Conservation (phyloP, 345 rosid genomes). For the Melaleuca alternifolia region DNA sequence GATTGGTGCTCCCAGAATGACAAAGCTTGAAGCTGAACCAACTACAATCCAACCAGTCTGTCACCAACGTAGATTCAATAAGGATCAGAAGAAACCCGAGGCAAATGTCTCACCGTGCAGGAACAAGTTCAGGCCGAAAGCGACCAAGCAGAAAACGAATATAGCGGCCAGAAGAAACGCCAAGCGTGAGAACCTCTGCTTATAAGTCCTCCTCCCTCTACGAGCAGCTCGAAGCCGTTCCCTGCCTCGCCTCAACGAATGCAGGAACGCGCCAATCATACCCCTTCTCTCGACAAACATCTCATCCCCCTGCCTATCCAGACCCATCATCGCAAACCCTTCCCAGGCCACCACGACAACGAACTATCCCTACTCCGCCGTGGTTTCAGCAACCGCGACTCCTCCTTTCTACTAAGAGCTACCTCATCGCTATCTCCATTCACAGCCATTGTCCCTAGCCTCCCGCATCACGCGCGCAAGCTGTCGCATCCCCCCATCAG, state of each 20-base stretch:
- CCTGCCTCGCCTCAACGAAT: neutral
- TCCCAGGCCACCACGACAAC: neutral
- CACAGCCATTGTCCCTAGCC: neutral
- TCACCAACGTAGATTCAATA: neutral
- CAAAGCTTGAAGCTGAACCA: neutral
- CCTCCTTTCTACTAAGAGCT: neutral
- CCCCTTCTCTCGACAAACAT: neutral
- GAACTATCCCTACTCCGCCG: neutral
- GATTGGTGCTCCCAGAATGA: neutral
- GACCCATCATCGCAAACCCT: neutral
- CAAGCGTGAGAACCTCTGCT: constrained; percentile 14
- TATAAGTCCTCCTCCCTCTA: neutral
- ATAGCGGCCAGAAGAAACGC: constrained; percentile 31
- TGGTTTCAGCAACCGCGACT: neutral
- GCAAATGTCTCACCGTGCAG: constrained; percentile 42
- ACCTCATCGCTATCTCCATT: neutral
- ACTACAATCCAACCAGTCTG: neutral
- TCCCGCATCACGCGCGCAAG: neutral
- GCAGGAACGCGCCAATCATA: neutral
- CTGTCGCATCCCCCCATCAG: neutral
- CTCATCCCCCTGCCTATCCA: neutral
- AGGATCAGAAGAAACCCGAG: neutral
- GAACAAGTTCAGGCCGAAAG: constrained; percentile 40
- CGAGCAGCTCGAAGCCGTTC: neutral
- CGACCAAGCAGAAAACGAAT: constrained; percentile 32